These are phyloP conservation scores for Usnea hakonensis DNA, from an alignment of 495 filamentous ascomycete genomes.

Conservation along the genomic window DNA sequence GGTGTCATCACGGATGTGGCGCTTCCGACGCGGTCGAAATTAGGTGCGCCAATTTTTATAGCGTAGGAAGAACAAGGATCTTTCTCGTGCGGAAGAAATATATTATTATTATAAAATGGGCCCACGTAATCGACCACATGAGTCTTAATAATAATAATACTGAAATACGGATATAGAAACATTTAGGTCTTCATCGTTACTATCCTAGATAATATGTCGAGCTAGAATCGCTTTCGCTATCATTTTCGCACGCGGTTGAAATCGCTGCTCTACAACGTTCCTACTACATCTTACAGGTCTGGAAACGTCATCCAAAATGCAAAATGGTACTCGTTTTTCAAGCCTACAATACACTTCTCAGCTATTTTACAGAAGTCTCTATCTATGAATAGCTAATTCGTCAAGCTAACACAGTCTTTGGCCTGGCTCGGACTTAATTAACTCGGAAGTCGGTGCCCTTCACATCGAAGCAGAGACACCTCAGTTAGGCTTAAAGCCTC, in stretches of 20 bases:
- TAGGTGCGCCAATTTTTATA: neutral
- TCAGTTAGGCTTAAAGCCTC: neutral
- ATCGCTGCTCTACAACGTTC: neutral
- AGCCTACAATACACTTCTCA: neutral
- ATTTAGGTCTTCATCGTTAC: too few relatives aligned
- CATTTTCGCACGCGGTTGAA: too few relatives aligned
- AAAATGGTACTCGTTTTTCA: neutral
- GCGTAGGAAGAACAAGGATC: slow-evolving; percentile 1
- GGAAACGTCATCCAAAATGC: neutral
- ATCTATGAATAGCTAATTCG: neutral
- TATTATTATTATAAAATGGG: neutral
- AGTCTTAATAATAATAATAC: too few relatives aligned
- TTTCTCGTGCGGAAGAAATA: slow-evolving; percentile 1
- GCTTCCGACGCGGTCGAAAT: slow-evolving; percentile 1
- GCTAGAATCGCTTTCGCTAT: too few relatives aligned
- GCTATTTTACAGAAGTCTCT: too few relatives aligned
- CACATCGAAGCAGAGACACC: neutral
- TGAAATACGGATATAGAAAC: too few relatives aligned
- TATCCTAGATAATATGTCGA: too few relatives aligned
- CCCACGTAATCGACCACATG: neutral
- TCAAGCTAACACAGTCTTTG: neutral
- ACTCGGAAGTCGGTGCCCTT: neutral
- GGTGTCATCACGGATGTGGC: slow-evolving; percentile 2
- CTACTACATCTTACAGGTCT: neutral
- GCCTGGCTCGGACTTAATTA: neutral